Evolutionary conservation across 2,329 filamentous ascomycete genomes (phyloP), one percentile per base, ranked within the genome.

Genomic region (Hypoxylon sp.): DNA sequence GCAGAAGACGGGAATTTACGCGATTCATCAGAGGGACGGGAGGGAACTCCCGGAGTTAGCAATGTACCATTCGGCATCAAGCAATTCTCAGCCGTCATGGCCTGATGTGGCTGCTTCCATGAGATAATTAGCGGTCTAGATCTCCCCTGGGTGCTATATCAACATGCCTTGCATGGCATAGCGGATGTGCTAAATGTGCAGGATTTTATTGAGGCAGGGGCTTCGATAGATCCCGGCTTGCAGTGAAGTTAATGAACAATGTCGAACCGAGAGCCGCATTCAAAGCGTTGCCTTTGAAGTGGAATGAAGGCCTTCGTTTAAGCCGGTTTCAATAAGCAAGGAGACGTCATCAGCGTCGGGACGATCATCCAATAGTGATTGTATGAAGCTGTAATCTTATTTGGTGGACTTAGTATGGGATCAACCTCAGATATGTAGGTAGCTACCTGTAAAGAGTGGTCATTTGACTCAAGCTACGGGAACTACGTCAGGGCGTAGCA

Each of bases 51-150:
- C 60, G 63, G 57, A 25, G 41, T 47, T 61, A 19, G 46, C 39
- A 56, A 50, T n/a, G 43, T 51, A 54, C 47, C 37, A 37, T 21
- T 57, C 54, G 58, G 32, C 41, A 48, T 58, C 55, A 60, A 55
- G 57, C 51, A 65, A 48, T 47, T 58, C 54, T 67, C 54, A 14
- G 41, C 53, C 63, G 65, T 61, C 63, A 58, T 75, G 73, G 72
- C 62, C 72, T 74, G 71, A 75, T 74, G 71, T 75, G 70, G 72
- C 71, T 68, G 68, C 41, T 59, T 63, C 66, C 59, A 60, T 60
- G 53, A 70, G 66, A 65, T 60, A 64, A 43, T 46, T 41, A 47
- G 45, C 52, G 63, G 63, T 61, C 69, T 65, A 70, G 65, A 70
- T 69, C 61, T 54, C 23, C 30, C 29, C 57, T 61, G 47, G 30